A percentile compares a stretch with the other conserved stretches of the same genome.
phyloP scores from a whole-genome alignment of 2,329 filamentous ascomycete genomes.

The Gaeumannomyces tritici region DNA sequence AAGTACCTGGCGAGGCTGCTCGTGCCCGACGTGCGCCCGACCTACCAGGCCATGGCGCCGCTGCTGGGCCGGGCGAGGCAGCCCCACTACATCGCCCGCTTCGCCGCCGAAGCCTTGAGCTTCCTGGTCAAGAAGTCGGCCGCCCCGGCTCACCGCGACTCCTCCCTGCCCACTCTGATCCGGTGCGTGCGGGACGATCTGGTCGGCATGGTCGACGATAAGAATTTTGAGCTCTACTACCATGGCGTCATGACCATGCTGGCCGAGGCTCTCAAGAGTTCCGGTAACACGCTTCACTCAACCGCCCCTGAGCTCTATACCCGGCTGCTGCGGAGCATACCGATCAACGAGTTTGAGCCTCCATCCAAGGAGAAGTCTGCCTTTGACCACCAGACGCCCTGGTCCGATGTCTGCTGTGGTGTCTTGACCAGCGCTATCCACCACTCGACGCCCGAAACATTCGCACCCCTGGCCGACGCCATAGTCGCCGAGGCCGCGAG shows the following conservation, averaged over 20 bases:
- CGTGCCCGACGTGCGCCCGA: conserved; percentile 74
- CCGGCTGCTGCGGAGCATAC: conserved; percentile 40
- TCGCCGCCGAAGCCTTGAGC: conserved; percentile 89
- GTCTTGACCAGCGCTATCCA: conserved; percentile 76
- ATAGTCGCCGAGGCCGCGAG: conserved; percentile 42
- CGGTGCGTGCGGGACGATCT: conserved; percentile 64
- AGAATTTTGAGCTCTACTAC: conserved; percentile 60
- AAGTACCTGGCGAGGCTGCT: conserved; percentile 89
- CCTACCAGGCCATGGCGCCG: conserved; percentile 74
- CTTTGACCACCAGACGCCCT: conserved; percentile 29
- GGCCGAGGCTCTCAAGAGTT: conserved; percentile 66
- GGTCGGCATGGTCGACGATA: conserved; percentile 36
- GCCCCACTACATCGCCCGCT: conserved; percentile 79
- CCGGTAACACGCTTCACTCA: conserved; percentile 50
- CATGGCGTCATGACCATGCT: conserved; percentile 90
- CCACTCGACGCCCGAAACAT: conserved; percentile 65
- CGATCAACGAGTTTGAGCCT: conserved; percentile 38
- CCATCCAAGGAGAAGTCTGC: conserved; percentile 13
- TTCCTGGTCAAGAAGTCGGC: conserved; percentile 89
- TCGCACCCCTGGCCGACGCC: conserved; percentile 55
- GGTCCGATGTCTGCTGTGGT: conserved; percentile 62
- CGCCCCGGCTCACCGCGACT: conserved; percentile 57
- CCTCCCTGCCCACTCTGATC: conserved; percentile 61
- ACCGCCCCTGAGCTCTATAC: conserved; percentile 44
- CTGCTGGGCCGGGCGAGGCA: conserved; percentile 75